Percentiles rank a stretch among this genome's conserved stretches.
Evolutionary conservation across 2,329 filamentous ascomycete species (phyloP).

Genomic region (Fusarium newnesense): DNA sequence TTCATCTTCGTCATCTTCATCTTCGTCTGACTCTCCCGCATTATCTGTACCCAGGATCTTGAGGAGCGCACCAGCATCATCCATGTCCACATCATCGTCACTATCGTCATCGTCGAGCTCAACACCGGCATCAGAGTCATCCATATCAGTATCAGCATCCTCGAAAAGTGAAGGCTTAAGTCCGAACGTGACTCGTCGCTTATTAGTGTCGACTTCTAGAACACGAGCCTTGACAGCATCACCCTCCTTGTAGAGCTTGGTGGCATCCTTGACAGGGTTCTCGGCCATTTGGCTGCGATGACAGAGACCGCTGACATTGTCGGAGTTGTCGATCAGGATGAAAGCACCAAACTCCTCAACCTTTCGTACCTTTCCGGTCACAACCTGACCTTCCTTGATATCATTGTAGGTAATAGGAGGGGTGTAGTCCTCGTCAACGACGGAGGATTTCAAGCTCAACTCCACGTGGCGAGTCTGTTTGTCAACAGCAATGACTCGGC

Average conservation of each 20-base stretch:
- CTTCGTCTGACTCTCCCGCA: constrained; percentile 52
- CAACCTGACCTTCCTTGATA: constrained; percentile 79
- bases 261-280: constrained; percentile 82
- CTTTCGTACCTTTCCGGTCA: constrained; percentile 92
- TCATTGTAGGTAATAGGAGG: constrained; percentile 80
- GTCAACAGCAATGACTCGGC: constrained; percentile 81
- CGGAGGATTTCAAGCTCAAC: constrained; percentile 87
- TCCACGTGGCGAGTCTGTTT: constrained; percentile 76
- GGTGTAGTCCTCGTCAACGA: constrained; percentile 81
- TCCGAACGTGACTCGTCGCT: constrained; percentile 86
- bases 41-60: constrained; percentile 60
- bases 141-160: constrained; percentile 66
- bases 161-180: constrained; percentile 93
- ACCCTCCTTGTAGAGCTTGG: constrained; percentile 87
- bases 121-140: constrained; percentile 59
- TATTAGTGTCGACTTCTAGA: constrained; percentile 78
- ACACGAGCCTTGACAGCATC: constrained; percentile 95
- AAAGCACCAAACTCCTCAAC: constrained; percentile 97
- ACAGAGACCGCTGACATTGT: constrained; percentile 91
- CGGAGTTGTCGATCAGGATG: constrained; percentile 86
- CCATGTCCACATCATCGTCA: constrained; percentile 62
- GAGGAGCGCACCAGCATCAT: constrained; percentile 56
- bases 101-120: constrained; percentile 61
- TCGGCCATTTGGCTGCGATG: constrained; percentile 94
- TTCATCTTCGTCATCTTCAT: constrained; percentile 51